These are phyloP conservation scores for Marasmius oreades DNA, from an alignment of 1,284 basidiomycete genomes.

Conservation along the genomic window DNA sequence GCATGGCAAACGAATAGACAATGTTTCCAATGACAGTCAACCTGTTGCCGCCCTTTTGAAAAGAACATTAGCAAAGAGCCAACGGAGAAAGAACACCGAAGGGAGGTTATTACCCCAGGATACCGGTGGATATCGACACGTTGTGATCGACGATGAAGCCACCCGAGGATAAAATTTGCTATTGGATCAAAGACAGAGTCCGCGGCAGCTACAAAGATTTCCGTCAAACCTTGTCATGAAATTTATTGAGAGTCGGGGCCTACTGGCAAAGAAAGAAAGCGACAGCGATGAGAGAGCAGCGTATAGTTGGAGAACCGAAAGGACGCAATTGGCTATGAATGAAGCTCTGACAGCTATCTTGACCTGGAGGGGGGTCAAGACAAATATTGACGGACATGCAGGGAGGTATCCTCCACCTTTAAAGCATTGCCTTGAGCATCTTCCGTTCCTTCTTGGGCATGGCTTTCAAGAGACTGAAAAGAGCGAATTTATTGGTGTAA, in stretches of 20 bases:
- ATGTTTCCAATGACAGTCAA: constrained; percentile 92
- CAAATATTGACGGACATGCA: no score
- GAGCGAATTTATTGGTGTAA: no score
- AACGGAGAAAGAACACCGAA: background rate
- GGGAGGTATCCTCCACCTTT: background rate
- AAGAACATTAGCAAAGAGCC: background rate
- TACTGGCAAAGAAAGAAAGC: constrained; percentile 80
- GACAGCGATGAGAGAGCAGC: constrained; percentile 87
- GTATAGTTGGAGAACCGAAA: constrained; percentile 78
- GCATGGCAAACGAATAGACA: constrained; percentile 49
- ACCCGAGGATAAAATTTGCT: constrained; percentile 83
- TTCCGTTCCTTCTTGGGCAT: constrained; percentile 6
- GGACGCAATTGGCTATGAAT: constrained; percentile 69
- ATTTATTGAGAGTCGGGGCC: no score
- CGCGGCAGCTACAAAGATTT: constrained; percentile 49
- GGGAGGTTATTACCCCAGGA: constrained; percentile 63
- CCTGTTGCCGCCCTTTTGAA: constrained; percentile 63
- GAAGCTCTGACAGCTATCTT: constrained; percentile 88
- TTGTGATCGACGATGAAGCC: constrained; percentile 73
- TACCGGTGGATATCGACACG: constrained; percentile 81
- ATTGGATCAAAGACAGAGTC: constrained; percentile 92
- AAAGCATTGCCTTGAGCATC: constrained; percentile 3
- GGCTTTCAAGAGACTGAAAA: background rate
- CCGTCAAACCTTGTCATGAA: no score
- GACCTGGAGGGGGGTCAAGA: constrained; percentile 44